These are phyloP conservation scores for Thymus mandschuricus DNA, from an alignment of 257 asterid genomes.

Conservation along the genomic window DNA sequence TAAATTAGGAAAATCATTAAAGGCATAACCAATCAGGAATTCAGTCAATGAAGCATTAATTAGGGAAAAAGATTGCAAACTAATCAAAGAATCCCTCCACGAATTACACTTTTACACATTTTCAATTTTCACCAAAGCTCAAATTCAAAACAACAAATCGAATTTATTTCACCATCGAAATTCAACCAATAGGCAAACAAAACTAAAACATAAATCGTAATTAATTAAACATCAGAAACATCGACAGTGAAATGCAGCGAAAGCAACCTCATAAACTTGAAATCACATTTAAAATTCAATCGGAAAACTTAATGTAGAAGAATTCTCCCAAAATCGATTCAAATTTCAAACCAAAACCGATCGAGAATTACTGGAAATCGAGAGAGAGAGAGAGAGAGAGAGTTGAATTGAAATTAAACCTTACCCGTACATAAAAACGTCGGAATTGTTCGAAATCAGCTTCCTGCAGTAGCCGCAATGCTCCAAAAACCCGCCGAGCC, in stretches of 20 bases:
- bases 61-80: background rate
- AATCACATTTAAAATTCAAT: background rate
- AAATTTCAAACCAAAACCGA: background rate
- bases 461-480: slow-evolving; percentile 43
- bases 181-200: background rate
- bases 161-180: background rate
- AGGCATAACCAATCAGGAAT: background rate
- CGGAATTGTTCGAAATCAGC: slow-evolving; percentile 35
- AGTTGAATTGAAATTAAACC: background rate
- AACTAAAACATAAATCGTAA: background rate
- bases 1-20: background rate
- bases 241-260: background rate
- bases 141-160: background rate
- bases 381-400: too few relatives aligned
- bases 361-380: background rate
- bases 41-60: slow-evolving; percentile 8
- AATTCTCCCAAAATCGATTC: background rate
- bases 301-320: slow-evolving; percentile 14
- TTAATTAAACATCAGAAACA: too few relatives aligned
- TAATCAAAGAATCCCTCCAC: background rate
- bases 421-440: slow-evolving; percentile 60
- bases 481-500: slow-evolving; percentile 47
- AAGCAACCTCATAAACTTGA: background rate
- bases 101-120: background rate
- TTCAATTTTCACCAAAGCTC: background rate